Conservation (phyloP, 2,329 filamentous ascomycete genomes). For the Colletotrichum higginsianum region DNA sequence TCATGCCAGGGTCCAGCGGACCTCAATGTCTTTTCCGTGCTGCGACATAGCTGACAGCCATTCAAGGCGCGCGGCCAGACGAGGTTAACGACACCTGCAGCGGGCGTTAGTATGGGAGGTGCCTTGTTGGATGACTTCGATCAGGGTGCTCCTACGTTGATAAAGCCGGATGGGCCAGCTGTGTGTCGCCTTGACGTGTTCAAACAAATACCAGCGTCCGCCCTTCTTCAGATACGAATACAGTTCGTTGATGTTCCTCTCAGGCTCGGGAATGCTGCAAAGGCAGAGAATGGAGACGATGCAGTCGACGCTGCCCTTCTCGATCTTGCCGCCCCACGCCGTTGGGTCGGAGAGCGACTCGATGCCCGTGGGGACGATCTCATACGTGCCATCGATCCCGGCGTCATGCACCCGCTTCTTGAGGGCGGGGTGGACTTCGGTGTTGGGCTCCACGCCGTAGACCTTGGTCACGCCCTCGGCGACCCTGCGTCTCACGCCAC, state of each 20-base stretch:
- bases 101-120: not conserved
- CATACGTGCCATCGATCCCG: constrained; percentile 70
- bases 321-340: constrained; percentile 62
- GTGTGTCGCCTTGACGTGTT: constrained; percentile 66
- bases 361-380: constrained; percentile 74
- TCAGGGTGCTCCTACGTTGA: constrained; percentile 61
- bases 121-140: not conserved
- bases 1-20: constrained; percentile 66
- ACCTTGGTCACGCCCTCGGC: constrained; percentile 55
- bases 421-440: constrained; percentile 65
- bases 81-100: constrained; percentile 63
- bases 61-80: constrained; percentile 68
- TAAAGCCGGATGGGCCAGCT: constrained; percentile 61
- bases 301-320: constrained; percentile 68
- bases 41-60: constrained; percentile 66
- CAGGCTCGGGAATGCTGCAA: constrained; percentile 74
- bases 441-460: constrained; percentile 77
- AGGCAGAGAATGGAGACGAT: constrained; percentile 74
- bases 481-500: constrained; percentile 3
- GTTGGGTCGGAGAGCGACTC: constrained; percentile 64
- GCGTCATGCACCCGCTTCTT: constrained; percentile 62
- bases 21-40: constrained; percentile 62
- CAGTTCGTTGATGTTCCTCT: constrained; percentile 67
- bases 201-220: constrained; percentile 74
- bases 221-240: constrained; percentile 73